Percentiles rank a stretch among this genome's conserved stretches.
phyloP scores from a whole-genome alignment of 2,329 filamentous ascomycete genomes.

The Arthroderma sp. region DNA sequence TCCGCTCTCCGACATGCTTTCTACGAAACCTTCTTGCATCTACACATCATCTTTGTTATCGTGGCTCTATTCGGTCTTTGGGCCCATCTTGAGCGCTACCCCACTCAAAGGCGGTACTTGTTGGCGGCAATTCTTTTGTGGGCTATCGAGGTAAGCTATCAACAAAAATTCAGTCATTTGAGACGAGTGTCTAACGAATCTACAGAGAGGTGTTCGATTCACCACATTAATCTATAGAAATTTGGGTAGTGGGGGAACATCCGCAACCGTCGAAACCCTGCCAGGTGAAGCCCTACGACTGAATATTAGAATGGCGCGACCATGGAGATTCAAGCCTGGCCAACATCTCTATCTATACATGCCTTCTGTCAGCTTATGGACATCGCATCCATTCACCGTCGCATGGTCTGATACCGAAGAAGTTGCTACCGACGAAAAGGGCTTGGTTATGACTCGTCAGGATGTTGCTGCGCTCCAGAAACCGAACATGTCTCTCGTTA shows the following conservation, averaged over 20 bases:
- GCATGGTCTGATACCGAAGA: slow-evolving; percentile 55
- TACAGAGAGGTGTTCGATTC: slow-evolving; percentile 45
- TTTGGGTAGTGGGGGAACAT: slow-evolving; percentile 44
- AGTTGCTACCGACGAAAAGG: slow-evolving; percentile 30
- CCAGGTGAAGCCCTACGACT: slow-evolving; percentile 58
- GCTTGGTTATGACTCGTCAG: slow-evolving; percentile 33
- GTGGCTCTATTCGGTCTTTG: slow-evolving; percentile 58
- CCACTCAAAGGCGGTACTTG: slow-evolving; percentile 59
- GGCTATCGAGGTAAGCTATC: slow-evolving; percentile 45
- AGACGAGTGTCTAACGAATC: slow-evolving; percentile 6
- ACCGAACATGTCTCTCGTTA: slow-evolving; percentile 62
- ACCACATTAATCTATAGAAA: slow-evolving; percentile 53
- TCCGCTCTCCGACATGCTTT: slow-evolving; percentile 84
- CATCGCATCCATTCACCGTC: slow-evolving; percentile 66
- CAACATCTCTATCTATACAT: slow-evolving; percentile 66
- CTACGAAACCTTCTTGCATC: slow-evolving; percentile 88
- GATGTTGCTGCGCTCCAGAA: slow-evolving; percentile 39
- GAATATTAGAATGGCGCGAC: slow-evolving; percentile 55
- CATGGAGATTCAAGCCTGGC: slow-evolving; percentile 53
- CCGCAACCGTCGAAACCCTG: slow-evolving; percentile 53
- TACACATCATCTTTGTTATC: slow-evolving; percentile 65
- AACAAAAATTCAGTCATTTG: neutral
- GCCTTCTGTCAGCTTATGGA: slow-evolving; percentile 51
- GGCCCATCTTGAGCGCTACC: slow-evolving; percentile 59
- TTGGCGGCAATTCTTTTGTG: slow-evolving; percentile 64